Evolutionary conservation across 2,329 filamentous ascomycete genomes (phyloP), one percentile per base, ranked within the genome.

Genomic region (Sporothrix dimorphospora): DNA sequence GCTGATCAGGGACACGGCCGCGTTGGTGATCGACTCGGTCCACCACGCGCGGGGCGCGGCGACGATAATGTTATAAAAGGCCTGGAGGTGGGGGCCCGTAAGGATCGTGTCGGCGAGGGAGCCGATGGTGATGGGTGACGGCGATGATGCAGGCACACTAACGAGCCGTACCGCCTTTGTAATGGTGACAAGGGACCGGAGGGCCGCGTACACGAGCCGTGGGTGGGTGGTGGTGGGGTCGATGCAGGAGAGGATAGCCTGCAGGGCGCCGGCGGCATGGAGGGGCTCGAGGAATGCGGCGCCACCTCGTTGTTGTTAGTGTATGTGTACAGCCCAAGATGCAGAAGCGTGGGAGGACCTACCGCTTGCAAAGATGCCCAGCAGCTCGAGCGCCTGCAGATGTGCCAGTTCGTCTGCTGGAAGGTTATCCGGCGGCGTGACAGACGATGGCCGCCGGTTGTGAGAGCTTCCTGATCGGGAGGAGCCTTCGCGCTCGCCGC

Each of bases 301-400:
- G 6, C 95, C 94, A 76, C 92, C 94, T 97, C 78, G 21, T 14
- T 57, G 19, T 9, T 49, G 71, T 55, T 14, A 57, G 27, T 30
- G 14, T 5, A 38, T 55, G 70, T 63, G 27, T n/a, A n/a, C 16
- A 59, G 4, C 8, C 9, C 55, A 55, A 6, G 11, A 24, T 30
- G 19, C 11, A 30, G n/a, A 27, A 21, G 3, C 19, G 7, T 16
- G 21, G 4, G 7, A 30, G 12, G 27, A 77, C 85, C 77, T 85
- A 94, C 94, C 94, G 82, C 92, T 91, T 72, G 94, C 93, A 78
- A 98, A 88, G 80, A 93, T 96, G 63, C 91, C 91, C 47, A 97
- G 83, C n/a, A 98, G 87, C 75, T 97, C 90, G 51, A 94, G 87
- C n/a, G 92, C 91, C 79, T 97, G 93, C 72, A 96, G 83, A 75